phyloP scores from a whole-genome alignment of 2,329 filamentous ascomycete genomes.

The Metarhizium rileyi region DNA sequence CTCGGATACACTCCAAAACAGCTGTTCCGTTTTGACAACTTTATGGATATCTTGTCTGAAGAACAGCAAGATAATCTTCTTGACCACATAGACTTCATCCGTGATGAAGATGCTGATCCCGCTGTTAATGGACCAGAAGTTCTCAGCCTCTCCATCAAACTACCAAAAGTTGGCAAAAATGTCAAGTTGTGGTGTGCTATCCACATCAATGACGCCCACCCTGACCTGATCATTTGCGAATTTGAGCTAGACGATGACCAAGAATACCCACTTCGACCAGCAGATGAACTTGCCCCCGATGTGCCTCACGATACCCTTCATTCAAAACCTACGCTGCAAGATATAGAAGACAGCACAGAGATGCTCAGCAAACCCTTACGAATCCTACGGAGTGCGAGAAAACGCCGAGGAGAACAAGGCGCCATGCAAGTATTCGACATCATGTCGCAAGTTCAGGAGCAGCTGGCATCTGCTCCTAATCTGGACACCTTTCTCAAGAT shows the following conservation, averaged over 20 bases:
- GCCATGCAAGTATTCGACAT: conserved; percentile 89
- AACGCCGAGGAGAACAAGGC: conserved; percentile 65
- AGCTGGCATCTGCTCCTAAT: conserved; percentile 61
- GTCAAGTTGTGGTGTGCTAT: conserved; percentile 81
- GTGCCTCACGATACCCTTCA: conserved; percentile 64
- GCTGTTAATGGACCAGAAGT: conserved; percentile 72
- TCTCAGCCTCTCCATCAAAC: conserved; percentile 66
- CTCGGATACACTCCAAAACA: conserved; percentile 70
- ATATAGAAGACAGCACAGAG: conserved; percentile 66
- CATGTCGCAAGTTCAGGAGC: conserved; percentile 85
- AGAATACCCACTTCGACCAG: conserved; percentile 55
- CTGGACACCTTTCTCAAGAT: conserved; percentile 70
- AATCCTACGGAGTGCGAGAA: conserved; percentile 64
- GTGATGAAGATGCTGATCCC: conserved; percentile 71
- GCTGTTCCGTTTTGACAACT: conserved; percentile 64
- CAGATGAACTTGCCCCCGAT: conserved; percentile 48
- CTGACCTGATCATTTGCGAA: conserved; percentile 71
- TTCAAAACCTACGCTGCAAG: conserved; percentile 62
- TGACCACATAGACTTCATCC: conserved; percentile 81
- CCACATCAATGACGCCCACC: conserved; percentile 60
- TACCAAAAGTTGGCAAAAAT: conserved; percentile 39
- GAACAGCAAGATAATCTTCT: conserved; percentile 77
- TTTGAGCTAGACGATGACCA: conserved; percentile 78
- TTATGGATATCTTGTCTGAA: conserved; percentile 74
- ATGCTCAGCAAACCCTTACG: conserved; percentile 68